Evolutionary conservation across 495 filamentous ascomycete genomes (phyloP), one percentile per base, ranked within the genome.

Genomic region (Staphylotrichum longicolle): DNA sequence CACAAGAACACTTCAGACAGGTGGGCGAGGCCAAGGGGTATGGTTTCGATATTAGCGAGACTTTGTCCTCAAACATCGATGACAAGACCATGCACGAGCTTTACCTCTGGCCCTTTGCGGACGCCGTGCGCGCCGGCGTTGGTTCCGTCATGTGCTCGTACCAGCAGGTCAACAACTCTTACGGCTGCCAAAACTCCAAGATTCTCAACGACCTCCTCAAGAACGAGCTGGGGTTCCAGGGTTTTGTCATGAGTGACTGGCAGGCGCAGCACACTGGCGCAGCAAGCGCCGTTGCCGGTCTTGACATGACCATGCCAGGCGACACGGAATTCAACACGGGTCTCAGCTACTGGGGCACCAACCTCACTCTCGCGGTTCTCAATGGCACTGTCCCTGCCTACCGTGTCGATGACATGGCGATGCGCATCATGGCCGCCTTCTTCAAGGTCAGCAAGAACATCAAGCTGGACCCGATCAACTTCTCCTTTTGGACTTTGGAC

Each of bases 301-400:
- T 97, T 50, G 93, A 98, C 70, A 95, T 96, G 92, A 84, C 86
- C 9, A 97, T 97, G 93, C 93, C 94, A 44, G 93, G 94, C 62
- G 94, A 98, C 67, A 83, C 86, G 7, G 60, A 70, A 40, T 93
- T 96, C 72, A 81, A 88, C 67, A 85, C 81, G 32, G 89, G 86
- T 30, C 74, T 76, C 50, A 88, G 89, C 30, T 96, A 80, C 79
- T 98, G 88, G 88, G 93, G 93, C 12, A 75, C 87, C 33, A 97
- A 96, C 74, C 80, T 97, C 61, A 82, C 94, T 0, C 72, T 92
- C 53, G 88, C 88, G 6, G 88, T 96, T 8, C 76, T 96, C 59
- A 98, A 98, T 69, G 92, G 92, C 20, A 94, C 91, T 2, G 79
- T 96, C 49, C 93, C 94, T 0, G 85, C 91, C 70, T 97, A 90